Base-by-base conservation (phyloP, 2,329 filamentous ascomycete genomes). In the Xylaria multiplex region DNA sequence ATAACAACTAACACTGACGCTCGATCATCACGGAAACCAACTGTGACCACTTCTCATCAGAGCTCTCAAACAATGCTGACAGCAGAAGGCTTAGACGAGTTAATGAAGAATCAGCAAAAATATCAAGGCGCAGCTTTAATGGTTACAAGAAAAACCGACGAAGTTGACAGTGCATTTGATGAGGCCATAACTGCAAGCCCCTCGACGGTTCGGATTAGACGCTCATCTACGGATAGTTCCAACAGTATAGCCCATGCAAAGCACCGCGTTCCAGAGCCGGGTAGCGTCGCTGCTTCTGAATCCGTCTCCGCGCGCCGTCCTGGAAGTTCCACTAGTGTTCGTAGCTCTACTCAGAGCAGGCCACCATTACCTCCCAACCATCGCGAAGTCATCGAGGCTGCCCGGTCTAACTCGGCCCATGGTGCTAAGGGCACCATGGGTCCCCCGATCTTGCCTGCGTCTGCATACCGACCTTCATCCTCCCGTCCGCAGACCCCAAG, bases 291-390 rank as follows among this genome's bases (percentile, higher is more conserved):
- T 37, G 71, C 77, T 1, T 75, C 80, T 11, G 82, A 83, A 16
- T 70, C 75, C 9, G 71, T 75, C 19, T 68, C 77, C 32, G 32
- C 77, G 9, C 82, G 79, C 67, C 86, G 93, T 70, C 93, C 93
- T 42, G 86, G 86, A 45, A 97, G 93, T 77, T 85, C 92, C 48
- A 83, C 87, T 43, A 97, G 93, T 78, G 84, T 86, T 52, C 86
- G 78, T 35, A 76, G 73, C 42, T 79, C 80, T 11, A 67, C 78
- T 2, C 77, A 79, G 42, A 77, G 80, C 35, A 76, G 81, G 82
- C 93, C 93, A 43, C 93, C 93, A 37, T 83, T 97, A 65, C 95
- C 94, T 46, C 73, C 83, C 13, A 94, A 97, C 77, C 93, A 97
- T 77, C 92, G 88, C 71, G 88, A 96, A 79, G 90, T 86, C 64